A percentile compares a stretch with the other conserved stretches of the same genome.
phyloP scores from a whole-genome alignment of 202 grass and related monocot species.

The Brachypodium distachyon region DNA sequence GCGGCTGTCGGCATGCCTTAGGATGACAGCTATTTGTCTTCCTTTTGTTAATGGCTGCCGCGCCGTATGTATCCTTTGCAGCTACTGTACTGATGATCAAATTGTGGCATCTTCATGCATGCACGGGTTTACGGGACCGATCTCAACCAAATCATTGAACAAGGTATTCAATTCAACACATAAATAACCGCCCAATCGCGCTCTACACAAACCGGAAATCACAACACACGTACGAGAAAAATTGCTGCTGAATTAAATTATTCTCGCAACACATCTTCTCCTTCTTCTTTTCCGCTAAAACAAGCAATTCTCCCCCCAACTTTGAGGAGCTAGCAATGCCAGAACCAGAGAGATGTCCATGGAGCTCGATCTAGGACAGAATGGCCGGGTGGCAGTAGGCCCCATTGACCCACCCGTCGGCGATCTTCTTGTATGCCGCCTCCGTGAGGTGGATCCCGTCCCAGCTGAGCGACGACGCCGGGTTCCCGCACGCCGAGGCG shows the following conservation, averaged over 20 bases:
- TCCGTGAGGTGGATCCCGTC: slow-evolving; percentile 66
- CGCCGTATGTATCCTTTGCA: too few species aligned
- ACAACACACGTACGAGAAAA: not conserved
- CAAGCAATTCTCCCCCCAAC: not conserved
- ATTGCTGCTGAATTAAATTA: not conserved
- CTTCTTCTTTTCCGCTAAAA: slow-evolving; percentile 3
- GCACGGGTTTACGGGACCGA: too few species aligned
- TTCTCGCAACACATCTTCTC: slow-evolving; percentile 6
- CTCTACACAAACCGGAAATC: slow-evolving; percentile 6
- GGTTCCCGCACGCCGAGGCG: slow-evolving; percentile 30
- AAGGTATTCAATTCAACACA: not conserved
- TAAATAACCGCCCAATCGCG: slow-evolving; percentile 1
- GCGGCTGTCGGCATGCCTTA: too few species aligned
- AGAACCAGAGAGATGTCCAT: not conserved
- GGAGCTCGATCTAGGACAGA: slow-evolving; percentile 4
- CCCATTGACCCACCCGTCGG: slow-evolving; percentile 49
- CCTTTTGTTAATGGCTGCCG: too few species aligned
- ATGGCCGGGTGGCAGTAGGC: slow-evolving; percentile 52
- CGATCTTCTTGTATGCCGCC: slow-evolving; percentile 52
- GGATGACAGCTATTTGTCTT: too few species aligned
- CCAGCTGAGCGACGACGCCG: slow-evolving; percentile 47
- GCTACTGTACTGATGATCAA: too few species aligned
- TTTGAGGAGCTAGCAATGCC: not conserved
- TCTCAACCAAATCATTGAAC: not conserved
- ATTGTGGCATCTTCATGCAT: not conserved